Base-by-base conservation (phyloP, 495 filamentous ascomycete species). In the Penicillium argentinense region DNA sequence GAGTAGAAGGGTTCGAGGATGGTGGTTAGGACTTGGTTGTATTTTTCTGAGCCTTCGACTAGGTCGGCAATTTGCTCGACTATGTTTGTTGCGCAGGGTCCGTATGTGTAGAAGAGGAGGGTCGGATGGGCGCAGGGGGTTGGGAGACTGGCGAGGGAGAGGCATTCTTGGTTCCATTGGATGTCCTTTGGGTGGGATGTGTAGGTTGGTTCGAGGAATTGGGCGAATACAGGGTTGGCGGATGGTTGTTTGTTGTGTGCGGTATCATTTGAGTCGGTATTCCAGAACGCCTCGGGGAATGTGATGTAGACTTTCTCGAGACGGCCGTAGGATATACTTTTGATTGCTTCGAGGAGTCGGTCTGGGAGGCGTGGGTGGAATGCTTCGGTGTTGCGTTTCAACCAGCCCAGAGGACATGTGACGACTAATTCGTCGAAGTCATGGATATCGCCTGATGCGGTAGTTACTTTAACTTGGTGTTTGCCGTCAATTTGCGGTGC, bases 221-320 rank as follows among this genome's bases (percentile, higher is more conserved):
- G 68, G 32, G 57, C 61, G 39, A 68, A 68, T 18, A 61, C 53
- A 2, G 64, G 64, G 9, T 46, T 56, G 16, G 36, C 21, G 21
- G 45, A 37, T n/a, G 36, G 21, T 23, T 53, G 49, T 13, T 45
- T 29, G 19, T 46, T 48, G 17, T 22, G 42, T 24, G 26, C 44
- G 12, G 14, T 36, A 2, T 44, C 22, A 6, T 27, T 47, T 22
- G 50, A 32, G 11, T 36, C 39, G 5, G 36, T 42, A 32, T 81
- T 66, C 83, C 83, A 86, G 60, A 84, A 85, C 2, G 93, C 82
- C 5, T 60, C 68, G 2, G 87, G 85, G 63, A 98, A 98, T 27
- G 79, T 89, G 26, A 97, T 79, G 65, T 95, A 96, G 21, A 92
- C 80, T 69, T 98, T 97, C 65, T 98, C 93, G 0, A 98, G 78